Conservation (phyloP, 805 yeast species). For the Zygosaccharomyces kombuchaensis region DNA sequence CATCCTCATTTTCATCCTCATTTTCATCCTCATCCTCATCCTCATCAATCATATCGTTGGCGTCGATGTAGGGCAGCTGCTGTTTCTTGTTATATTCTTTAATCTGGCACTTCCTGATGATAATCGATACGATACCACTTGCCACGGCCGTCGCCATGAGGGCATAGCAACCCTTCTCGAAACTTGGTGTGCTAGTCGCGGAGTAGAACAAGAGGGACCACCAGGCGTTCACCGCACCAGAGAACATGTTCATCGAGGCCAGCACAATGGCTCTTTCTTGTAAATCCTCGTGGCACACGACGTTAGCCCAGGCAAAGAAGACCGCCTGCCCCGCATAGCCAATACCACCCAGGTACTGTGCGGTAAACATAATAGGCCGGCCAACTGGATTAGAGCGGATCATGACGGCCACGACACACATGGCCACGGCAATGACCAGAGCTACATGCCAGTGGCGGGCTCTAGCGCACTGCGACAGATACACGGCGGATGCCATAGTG, state of each 20-base stretch:
- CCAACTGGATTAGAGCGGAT: conserved; percentile 40
- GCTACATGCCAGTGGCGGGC: conserved; percentile 51
- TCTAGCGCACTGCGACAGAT: conserved; percentile 41
- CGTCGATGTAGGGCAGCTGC: conserved; percentile 26
- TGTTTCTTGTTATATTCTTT: conserved; percentile 32
- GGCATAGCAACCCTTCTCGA: conserved; percentile 51
- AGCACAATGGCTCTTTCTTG: conserved; percentile 62
- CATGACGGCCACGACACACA: conserved; percentile 47
- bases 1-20: conserved; percentile 15
- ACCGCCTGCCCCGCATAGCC: conserved; percentile 58
- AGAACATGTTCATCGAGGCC: conserved; percentile 64
- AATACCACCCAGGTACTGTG: conserved; percentile 53
- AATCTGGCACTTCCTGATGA: conserved; percentile 43
- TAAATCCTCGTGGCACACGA: conserved; percentile 52
- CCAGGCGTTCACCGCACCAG: conserved; percentile 62
- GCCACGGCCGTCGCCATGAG: conserved; percentile 49
- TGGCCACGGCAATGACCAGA: conserved; percentile 38
- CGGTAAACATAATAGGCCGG: conserved; percentile 42
- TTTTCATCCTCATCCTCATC: conserved; percentile 22
- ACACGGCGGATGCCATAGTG: conserved; percentile 42
- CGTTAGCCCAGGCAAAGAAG: conserved; percentile 61
- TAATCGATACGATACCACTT: conserved; percentile 39
- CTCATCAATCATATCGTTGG: conserved; percentile 24
- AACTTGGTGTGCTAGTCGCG: conserved; percentile 50
- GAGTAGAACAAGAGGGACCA: conserved; percentile 53